These are phyloP conservation scores for Pythium periplocum DNA, from an alignment of 352 stramenopile species.

Conservation along the genomic window DNA sequence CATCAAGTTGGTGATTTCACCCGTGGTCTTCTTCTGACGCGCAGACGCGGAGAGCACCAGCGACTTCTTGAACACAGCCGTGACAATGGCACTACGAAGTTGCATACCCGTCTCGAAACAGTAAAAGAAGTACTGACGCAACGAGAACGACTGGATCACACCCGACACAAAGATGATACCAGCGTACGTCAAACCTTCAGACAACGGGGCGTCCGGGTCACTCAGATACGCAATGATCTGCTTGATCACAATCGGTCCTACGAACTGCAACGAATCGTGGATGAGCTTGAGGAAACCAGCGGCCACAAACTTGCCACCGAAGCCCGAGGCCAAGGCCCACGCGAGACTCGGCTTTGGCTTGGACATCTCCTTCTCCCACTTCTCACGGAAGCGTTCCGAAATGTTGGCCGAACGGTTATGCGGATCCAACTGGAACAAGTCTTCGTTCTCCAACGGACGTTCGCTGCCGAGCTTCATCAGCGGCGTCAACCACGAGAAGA, in stretches of 20 bases:
- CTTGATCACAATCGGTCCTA: slow-evolving; percentile 67
- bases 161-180: slow-evolving; percentile 54
- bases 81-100: slow-evolving; percentile 56
- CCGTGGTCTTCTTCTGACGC: slow-evolving; percentile 63
- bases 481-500: slow-evolving; percentile 3
- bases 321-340: slow-evolving; percentile 40
- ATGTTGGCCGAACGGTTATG: slow-evolving; percentile 39
- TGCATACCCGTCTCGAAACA: slow-evolving; percentile 65
- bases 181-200: slow-evolving; percentile 46
- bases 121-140: slow-evolving; percentile 76
- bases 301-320: slow-evolving; percentile 45
- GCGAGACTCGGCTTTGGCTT: slow-evolving; percentile 38
- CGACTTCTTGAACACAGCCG: slow-evolving; percentile 65
- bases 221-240: slow-evolving; percentile 64
- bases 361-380: slow-evolving; percentile 33
- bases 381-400: slow-evolving; percentile 29
- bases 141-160: slow-evolving; percentile 53
- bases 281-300: slow-evolving; percentile 58
- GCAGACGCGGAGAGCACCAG: slow-evolving; percentile 72
- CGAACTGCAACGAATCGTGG: slow-evolving; percentile 61
- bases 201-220: slow-evolving; percentile 38
- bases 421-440: slow-evolving; percentile 65
- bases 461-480: slow-evolving; percentile 2
- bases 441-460: slow-evolving; percentile 50
- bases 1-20: slow-evolving; percentile 96